Evolutionary conservation across 2,329 filamentous ascomycete genomes (phyloP), one percentile per base, ranked within the genome.

Genomic region (Claviceps spartinae): DNA sequence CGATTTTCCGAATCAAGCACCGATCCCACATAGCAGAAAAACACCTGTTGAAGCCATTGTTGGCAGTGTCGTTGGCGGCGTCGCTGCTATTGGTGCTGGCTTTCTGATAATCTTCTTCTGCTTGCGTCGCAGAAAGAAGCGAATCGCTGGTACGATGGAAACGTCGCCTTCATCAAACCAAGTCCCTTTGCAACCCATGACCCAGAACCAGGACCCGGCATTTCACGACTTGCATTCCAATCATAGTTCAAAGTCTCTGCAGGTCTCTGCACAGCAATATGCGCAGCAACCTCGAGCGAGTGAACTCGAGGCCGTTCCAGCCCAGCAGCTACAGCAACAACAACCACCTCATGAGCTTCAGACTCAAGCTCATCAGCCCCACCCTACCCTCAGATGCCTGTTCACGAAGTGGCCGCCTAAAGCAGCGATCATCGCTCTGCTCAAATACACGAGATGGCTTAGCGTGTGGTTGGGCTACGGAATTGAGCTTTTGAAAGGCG

Each of bases 51-150:
- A 66, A 3, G 59, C 66, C 50, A 69, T 70, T 45, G 67, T 68
- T 2, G 67, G 68, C 24, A 66, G 65, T 38, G 66, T 67, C 18
- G 62, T 70, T 4, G 68, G 67, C 14, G 67, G 68, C 45, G 53
- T 69, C 8, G 67, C 58, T 1, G 63, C 59, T 34, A 57, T 70
- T 38, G 65, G 57, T 34, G 53, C 69, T 40, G 66, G 58, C 22
- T 60, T 55, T 16, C 54, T 63, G 13, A 62, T 58, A 18, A 53
- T 62, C 11, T 63, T 63, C 53, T 60, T 69, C 54, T 54, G 65
- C 52, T 57, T 67, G 48, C 61, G 66, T 53, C 57, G 51, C 43
- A 66, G 60, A 56, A 61, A 64, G 54, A 57, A 59, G 41, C 34
- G 55, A 22, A 30, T 8, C 22, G 37, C 54, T 16, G 50, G 57